These are phyloP conservation scores for Zangia roseola DNA, from an alignment of 768 basidiomycete species.

Conservation along the genomic window DNA sequence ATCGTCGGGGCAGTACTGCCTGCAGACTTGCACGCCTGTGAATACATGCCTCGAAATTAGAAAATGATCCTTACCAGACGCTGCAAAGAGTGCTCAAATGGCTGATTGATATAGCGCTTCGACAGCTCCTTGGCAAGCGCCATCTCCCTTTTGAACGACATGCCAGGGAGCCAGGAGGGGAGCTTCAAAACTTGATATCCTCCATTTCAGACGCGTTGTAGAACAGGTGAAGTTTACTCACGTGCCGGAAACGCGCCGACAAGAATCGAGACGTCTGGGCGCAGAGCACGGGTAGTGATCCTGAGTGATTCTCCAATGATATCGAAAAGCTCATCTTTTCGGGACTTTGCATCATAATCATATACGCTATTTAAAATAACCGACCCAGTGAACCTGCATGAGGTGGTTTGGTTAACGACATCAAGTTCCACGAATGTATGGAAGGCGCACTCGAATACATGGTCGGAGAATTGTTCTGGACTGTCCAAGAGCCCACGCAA, in stretches of 20 bases:
- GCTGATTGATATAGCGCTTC: constrained; percentile 14
- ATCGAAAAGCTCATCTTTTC: constrained; percentile 14
- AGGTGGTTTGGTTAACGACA: background rate
- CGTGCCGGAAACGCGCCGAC: constrained; percentile 16
- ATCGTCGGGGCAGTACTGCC: constrained; percentile 14
- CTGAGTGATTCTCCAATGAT: constrained; percentile 5
- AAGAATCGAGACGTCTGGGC: constrained; percentile 18
- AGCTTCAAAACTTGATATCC: constrained; percentile 14
- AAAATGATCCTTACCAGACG: constrained; percentile 12
- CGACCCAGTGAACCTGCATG: constrained; percentile 18
- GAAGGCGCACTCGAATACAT: constrained; percentile 32
- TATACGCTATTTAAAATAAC: constrained; percentile 21
- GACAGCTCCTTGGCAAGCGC: constrained; percentile 10
- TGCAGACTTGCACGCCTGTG: constrained; percentile 5
- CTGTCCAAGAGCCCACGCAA: constrained; percentile 33
- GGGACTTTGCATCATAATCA: constrained; percentile 14
- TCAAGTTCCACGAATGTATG: background rate
- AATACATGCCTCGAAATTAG: background rate
- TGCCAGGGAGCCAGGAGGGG: constrained; percentile 25
- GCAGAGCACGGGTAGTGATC: constrained; percentile 9
- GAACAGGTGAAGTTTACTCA: constrained; percentile 1
- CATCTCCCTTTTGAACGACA: constrained; percentile 25
- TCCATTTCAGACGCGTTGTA: background rate
- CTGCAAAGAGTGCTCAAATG: constrained; percentile 17
- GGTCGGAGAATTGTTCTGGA: constrained; percentile 33